phyloP scores from a whole-genome alignment of 345 rosid genomes.

The Toxicodendron radicans region DNA sequence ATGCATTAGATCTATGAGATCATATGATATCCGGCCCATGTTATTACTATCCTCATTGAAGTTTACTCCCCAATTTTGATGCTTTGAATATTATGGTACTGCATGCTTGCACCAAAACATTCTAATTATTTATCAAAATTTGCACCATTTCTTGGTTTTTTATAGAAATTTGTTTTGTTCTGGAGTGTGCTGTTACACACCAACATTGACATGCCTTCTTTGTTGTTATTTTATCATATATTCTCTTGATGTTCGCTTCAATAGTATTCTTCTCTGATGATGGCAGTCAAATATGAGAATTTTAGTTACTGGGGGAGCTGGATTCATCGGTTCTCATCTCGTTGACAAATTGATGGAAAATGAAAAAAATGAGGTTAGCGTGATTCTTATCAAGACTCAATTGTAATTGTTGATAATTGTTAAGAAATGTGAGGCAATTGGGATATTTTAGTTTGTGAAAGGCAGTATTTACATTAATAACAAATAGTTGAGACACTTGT shows the following conservation, averaged over 20 bases:
- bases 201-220: neutral
- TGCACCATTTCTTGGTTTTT: neutral
- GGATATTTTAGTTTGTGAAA: neutral
- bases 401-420: neutral
- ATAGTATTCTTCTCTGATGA: conserved; percentile 13
- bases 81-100: neutral
- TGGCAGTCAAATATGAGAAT: conserved; percentile 92
- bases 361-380: conserved; percentile 83
- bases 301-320: conserved; percentile 95
- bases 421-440: neutral
- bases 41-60: neutral
- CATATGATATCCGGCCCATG: neutral
- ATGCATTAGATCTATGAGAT: conserved; percentile 16
- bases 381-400: neutral
- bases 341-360: conserved; percentile 93
- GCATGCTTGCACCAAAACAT: neutral
- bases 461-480: neutral
- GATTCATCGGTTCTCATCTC: conserved; percentile 93
- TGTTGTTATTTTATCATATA: neutral
- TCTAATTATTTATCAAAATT: neutral
- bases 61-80: neutral
- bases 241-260: conserved; percentile 8
- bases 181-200: neutral
- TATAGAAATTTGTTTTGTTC: neutral
- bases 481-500: neutral